These are phyloP conservation scores for Xanthoconium purpureum DNA, from an alignment of 768 basidiomycete species.

Conservation along the genomic window DNA sequence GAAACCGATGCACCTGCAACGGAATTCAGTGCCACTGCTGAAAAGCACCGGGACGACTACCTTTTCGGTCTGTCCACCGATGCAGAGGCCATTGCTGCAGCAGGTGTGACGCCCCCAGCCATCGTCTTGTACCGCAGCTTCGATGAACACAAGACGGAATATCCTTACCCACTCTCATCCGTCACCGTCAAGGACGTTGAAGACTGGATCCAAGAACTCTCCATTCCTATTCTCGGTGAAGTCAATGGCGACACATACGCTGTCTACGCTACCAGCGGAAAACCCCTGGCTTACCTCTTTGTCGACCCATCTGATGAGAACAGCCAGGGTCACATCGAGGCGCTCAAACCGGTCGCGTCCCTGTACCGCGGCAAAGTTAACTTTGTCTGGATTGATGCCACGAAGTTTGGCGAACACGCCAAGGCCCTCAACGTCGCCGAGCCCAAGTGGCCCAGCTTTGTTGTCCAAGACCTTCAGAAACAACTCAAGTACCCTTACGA, in stretches of 20 bases:
- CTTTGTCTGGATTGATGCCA: conserved; percentile 97
- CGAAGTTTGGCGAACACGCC: conserved; percentile 94
- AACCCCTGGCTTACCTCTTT: conserved; percentile 95
- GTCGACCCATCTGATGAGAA: conserved; percentile 72
- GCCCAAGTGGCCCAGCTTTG: conserved; percentile 89
- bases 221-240: conserved; percentile 87
- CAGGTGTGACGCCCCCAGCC: conserved; percentile 75
- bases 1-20: conserved; percentile 64
- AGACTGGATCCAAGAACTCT: conserved; percentile 77
- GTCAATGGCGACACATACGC: conserved; percentile 94
- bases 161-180: conserved; percentile 58
- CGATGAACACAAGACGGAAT: conserved; percentile 75
- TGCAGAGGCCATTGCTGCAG: conserved; percentile 59
- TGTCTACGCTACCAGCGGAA: conserved; percentile 72
- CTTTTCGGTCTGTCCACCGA: conserved; percentile 89
- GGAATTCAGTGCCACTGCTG: conserved; percentile 77
- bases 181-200: conserved; percentile 61
- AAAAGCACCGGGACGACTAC: conserved; percentile 87
- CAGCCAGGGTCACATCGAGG: conserved; percentile 62
- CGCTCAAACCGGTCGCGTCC: conserved; percentile 72
- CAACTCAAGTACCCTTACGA: conserved; percentile 90
- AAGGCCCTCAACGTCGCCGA: conserved; percentile 88
- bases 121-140: conserved; percentile 90
- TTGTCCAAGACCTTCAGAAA: conserved; percentile 79
- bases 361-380: conserved; percentile 85